Evolutionary conservation across 2,329 filamentous ascomycete genomes (phyloP), one percentile per base, ranked within the genome.

Genomic region (Helotiales sp.): DNA sequence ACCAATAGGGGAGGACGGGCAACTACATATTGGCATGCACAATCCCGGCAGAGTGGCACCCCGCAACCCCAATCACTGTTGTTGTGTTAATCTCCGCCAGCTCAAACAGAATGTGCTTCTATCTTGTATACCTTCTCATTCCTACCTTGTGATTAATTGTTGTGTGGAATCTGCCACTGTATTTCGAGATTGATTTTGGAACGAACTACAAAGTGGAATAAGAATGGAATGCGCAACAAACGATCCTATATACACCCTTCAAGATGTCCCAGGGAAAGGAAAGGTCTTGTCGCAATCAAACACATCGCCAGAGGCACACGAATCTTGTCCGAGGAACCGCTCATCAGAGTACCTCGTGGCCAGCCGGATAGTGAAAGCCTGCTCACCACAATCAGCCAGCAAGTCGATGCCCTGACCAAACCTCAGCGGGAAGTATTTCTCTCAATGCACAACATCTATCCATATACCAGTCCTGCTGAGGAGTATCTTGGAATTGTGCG

Each of bases 401-500:
- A 19, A 48, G 30, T 54, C 12, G 30, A n/a, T 3, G 22, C 38
- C 40, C 40, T 54, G 6, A 48, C 2, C 15, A 15, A 47, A 27
- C 24, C 36, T n/a, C 40, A 54, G 36, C 40, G 29, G n/a, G 40
- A 24, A 27, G 22, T 8, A 3, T 48, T 54, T n/a, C 29, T 54
- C 8, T 40, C 38, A 5, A 24, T 55, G 24, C 33, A 27, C 5
- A 55, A 55, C 15, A 51, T 31, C n/a, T 22, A 50, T 10, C 2
- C 46, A 33, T 9, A 47, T 52, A 17, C 15, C 8, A 24, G 19
- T 27, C n/a, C 33, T 33, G 33, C n/a, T n/a, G 3, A 13, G n/a
- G 73, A 76, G 55, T 70, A 75, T 42, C 54, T 55, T 7, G 54
- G 47, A 8, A 40, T 40, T n/a, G 29, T 44, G 13, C 31, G 22